Conservation (phyloP, 768 basidiomycete genomes). For the Arthromyces matolae region DNA sequence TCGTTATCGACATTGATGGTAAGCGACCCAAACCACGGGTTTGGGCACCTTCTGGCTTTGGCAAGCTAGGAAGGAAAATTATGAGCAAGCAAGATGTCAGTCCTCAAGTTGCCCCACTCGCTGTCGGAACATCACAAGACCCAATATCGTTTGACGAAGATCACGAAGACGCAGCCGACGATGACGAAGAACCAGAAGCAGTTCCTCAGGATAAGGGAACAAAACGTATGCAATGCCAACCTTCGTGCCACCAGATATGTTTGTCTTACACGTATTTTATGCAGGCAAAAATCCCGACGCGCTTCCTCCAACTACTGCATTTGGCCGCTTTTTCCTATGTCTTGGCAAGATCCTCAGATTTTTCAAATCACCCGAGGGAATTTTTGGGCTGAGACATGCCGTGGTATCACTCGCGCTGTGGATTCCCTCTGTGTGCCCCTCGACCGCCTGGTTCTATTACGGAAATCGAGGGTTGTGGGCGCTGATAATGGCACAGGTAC, state of each 20-base stretch:
- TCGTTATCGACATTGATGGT: constrained; percentile 31
- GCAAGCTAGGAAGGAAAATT: constrained; percentile 34
- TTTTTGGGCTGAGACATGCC: constrained; percentile 37
- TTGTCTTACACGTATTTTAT: not conserved
- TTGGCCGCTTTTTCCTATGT: constrained; percentile 30
- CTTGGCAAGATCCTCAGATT: constrained; percentile 33
- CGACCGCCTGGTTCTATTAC: constrained; percentile 41
- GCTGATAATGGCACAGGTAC: constrained; percentile 42
- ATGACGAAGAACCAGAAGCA: constrained; percentile 14
- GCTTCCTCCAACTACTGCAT: constrained; percentile 32
- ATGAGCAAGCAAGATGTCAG: constrained; percentile 25
- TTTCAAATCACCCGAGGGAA: constrained; percentile 38
- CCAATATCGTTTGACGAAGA: constrained; percentile 28
- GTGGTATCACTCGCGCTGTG: constrained; percentile 40
- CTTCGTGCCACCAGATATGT: no score
- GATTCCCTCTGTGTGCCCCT: constrained; percentile 35
- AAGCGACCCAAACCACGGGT: constrained; percentile 33
- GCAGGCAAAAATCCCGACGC: constrained; percentile 40
- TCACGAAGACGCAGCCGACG: constrained; percentile 16
- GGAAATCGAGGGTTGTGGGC: constrained; percentile 42
- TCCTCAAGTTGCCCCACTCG: constrained; percentile 24
- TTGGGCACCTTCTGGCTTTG: constrained; percentile 42
- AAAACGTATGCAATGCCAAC: no score
- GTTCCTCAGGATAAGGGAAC: constrained; percentile 7
- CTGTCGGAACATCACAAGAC: constrained; percentile 35